These are phyloP conservation scores for Brachypodium distachyon DNA, from an alignment of 202 grass and related monocot species.

Conservation along the genomic window DNA sequence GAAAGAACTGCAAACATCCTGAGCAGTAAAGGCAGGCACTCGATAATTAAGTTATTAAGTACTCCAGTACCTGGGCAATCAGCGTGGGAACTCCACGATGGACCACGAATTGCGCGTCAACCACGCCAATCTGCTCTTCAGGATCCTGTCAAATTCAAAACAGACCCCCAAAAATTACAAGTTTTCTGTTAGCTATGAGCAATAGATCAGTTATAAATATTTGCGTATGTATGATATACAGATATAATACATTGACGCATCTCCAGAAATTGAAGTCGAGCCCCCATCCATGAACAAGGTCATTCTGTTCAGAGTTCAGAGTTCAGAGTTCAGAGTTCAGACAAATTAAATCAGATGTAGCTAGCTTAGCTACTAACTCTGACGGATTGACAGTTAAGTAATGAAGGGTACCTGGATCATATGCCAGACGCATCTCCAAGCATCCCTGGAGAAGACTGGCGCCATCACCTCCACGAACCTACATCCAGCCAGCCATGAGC, in stretches of 20 bases:
- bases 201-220: too few relatives aligned
- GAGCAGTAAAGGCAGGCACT: background rate
- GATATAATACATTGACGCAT: constrained; percentile 74
- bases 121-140: constrained; percentile 52
- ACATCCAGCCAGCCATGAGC: background rate
- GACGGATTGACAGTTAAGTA: too few relatives aligned
- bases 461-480: constrained; percentile 85
- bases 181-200: too few relatives aligned
- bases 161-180: too few relatives aligned
- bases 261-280: constrained; percentile 58
- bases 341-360: too few relatives aligned
- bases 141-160: constrained; percentile 21
- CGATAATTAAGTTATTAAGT: too few relatives aligned
- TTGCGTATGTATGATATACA: too few relatives aligned
- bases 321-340: too few relatives aligned
- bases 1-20: too few relatives aligned
- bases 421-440: constrained; percentile 71
- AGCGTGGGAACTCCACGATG: constrained; percentile 56
- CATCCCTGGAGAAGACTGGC: constrained; percentile 52
- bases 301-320: constrained; percentile 56
- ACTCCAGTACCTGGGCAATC: constrained; percentile 39
- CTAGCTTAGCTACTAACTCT: too few relatives aligned
- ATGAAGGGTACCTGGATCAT: constrained; percentile 64
- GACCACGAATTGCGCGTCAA: constrained; percentile 61
- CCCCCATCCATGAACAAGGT: constrained; percentile 82